Evolutionary conservation across 2,329 filamentous ascomycete species (phyloP).

Genomic region (Colletotrichum aenigma): DNA sequence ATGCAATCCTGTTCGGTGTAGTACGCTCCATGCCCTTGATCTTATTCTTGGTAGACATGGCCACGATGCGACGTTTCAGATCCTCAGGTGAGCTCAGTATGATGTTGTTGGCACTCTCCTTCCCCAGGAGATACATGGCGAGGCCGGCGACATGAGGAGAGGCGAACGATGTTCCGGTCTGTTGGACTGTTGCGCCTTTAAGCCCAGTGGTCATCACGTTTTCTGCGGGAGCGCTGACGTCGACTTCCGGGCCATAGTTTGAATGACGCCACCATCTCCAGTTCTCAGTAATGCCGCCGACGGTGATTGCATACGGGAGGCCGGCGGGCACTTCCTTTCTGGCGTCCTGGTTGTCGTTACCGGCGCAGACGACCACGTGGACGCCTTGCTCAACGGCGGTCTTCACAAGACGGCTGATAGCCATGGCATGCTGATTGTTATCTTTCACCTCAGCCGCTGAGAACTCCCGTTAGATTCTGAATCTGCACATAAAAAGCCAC

Average conservation of each 20-base stretch:
- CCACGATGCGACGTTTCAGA: slow-evolving; percentile 51
- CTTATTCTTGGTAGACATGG: slow-evolving; percentile 43
- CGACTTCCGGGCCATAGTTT: slow-evolving; percentile 51
- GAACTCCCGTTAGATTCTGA: neutral
- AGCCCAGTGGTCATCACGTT: slow-evolving; percentile 48
- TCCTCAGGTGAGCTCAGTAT: slow-evolving; percentile 40
- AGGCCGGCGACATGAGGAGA: slow-evolving; percentile 23
- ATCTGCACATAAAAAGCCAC: neutral
- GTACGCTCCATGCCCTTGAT: slow-evolving; percentile 43
- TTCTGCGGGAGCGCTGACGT: slow-evolving; percentile 56
- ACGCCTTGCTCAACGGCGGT: slow-evolving; percentile 50
- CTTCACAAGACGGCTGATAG: slow-evolving; percentile 35
- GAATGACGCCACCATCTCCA: slow-evolving; percentile 49
- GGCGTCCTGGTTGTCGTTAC: slow-evolving; percentile 47
- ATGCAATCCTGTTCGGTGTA: slow-evolving; percentile 58
- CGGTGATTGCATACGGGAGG: slow-evolving; percentile 51
- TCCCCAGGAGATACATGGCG: slow-evolving; percentile 20
- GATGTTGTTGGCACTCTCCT: slow-evolving; percentile 35
- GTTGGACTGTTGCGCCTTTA: slow-evolving; percentile 41
- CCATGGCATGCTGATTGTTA: too few relatives aligned
- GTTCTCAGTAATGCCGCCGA: slow-evolving; percentile 49
- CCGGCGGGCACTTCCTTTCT: slow-evolving; percentile 50
- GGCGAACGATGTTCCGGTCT: slow-evolving; percentile 43
- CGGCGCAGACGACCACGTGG: slow-evolving; percentile 58
- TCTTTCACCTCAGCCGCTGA: neutral